Base-by-base conservation (phyloP, 208 protist species). In the Angomonas desouzai region DNA sequence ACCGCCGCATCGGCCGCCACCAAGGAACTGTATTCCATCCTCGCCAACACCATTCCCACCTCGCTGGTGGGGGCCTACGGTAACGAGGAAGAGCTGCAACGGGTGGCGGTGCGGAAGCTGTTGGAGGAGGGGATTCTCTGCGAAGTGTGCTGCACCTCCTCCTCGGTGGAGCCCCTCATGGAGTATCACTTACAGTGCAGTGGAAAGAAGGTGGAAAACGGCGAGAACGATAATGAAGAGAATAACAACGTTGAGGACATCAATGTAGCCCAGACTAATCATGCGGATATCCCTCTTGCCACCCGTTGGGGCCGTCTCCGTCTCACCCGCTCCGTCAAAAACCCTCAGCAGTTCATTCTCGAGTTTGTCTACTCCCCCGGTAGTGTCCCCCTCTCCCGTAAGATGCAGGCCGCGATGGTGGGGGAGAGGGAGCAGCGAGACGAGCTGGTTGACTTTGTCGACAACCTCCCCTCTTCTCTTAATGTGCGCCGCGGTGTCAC, bases 351-450 rank as follows among this genome's bases (percentile, higher is more conserved):
- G 25, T 93, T 80, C 59, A 74, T 71, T 3, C 72, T 93, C 0
- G 87, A 89, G 69, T 89, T 93, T 53, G 70, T 83, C 1, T 88
- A 93, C 62, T 70, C 70, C 22, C 73, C 80, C n/a, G 70, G 85
- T 47, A 72, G 64, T 3, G 64, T 76, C 29, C 81, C 81, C 7
- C 59, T 82, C 11, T 49, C 80, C 23, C 76, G 65, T 10, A 64
- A 70, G 0, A 32, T 83, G 40, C 64, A 58, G 49, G 71, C 57
- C 22, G 76, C 76, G 18, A 29, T 79, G 62, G 18, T 55, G 34
- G 48, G 65, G 49, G 25, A 66, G 65, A 25, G 10, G 23, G 58
- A 55, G 57, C 53, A 33, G 28, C 47, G 53, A 22, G 57, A 58
- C 20, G 58, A 49, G 29, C 51, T 74, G 43, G 78, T 77, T 55